Evolutionary conservation across 805 yeast genomes (phyloP), one percentile per base, ranked within the genome.

Genomic region (Crinitomyces ghanaensis): DNA sequence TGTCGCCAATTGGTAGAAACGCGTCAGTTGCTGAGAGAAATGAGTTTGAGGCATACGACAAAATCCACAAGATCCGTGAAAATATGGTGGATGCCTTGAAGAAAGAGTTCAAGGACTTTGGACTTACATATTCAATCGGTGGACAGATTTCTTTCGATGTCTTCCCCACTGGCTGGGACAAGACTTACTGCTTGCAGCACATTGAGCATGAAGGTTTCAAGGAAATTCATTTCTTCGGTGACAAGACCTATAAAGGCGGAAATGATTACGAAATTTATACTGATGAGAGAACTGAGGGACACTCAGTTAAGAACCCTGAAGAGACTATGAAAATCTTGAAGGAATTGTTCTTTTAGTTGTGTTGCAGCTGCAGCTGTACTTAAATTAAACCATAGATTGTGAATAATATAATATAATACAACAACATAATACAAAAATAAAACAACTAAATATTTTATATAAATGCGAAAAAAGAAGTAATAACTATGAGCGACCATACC

Each of bases 121-220:
- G 78, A 36, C 72, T 91, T 56, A 88, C 97, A 47, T 91, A 80
- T 72, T 91, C 98, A 39, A 91, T 91, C 46, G 99, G 99, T 62
- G 99, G 99, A 50, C 97, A 91, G 72, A 91, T 91, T 60, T 88
- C 97, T 22, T 91, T 91, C 53, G 99, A 91, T 55, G 97, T 91
- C 44, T 91, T 91, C 88, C 99, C 99, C 68, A 83, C 95, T 44
- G 98, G 99, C 56, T 91, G 99, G 99, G 99, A 91, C 65, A 91
- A 91, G 74, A 91, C 99, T 42, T 91, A 88, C 69, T 83, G 94
- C 63, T 73, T 91, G 57, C 85, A 79, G 63, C 98, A 88, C 63
- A 86, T 91, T 50, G 83, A 65, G 52, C 61, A 68, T 40, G 95
- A 88, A 63, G 75, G 79, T 45, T 91, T 86, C 67, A 69, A 75